phyloP scores from a whole-genome alignment of 2,329 filamentous ascomycete genomes.

The Macrophomina pseudophaseolina region DNA sequence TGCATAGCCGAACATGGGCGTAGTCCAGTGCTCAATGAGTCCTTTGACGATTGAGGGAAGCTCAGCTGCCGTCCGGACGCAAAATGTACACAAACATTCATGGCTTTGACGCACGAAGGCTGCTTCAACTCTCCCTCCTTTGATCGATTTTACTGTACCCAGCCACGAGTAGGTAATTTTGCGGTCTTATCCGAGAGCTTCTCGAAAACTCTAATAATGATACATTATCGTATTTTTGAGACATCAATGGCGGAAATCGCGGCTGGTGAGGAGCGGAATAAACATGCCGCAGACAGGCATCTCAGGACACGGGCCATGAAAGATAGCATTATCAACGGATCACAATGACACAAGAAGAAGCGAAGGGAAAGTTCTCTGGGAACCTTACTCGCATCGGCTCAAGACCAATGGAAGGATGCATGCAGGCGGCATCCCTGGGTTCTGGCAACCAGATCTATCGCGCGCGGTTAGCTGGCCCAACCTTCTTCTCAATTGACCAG shows the following conservation, averaged over 20 bases:
- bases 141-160: too few species aligned
- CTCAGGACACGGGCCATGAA: background rate
- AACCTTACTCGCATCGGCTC: background rate
- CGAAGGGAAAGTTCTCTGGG: background rate
- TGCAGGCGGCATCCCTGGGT: slow-evolving; percentile 17
- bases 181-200: slow-evolving; percentile 2
- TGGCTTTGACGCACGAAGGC: too few species aligned
- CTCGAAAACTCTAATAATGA: background rate
- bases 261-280: background rate
- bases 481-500: background rate
- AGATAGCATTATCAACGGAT: background rate
- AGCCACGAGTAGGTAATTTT: background rate
- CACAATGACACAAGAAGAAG: slow-evolving; percentile 6
- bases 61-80: background rate
- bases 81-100: background rate
- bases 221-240: background rate
- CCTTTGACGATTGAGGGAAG: too few species aligned
- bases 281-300: background rate
- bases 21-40: background rate
- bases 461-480: background rate
- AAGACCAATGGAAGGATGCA: background rate
- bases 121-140: too few species aligned
- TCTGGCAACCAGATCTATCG: background rate
- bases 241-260: background rate
- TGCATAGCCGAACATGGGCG: background rate